Percentiles rank a stretch among this genome's conserved stretches.
These are phyloP conservation scores for Fusarium lyarnte DNA, from an alignment of 2,329 filamentous ascomycete species.

Conservation along the genomic window DNA sequence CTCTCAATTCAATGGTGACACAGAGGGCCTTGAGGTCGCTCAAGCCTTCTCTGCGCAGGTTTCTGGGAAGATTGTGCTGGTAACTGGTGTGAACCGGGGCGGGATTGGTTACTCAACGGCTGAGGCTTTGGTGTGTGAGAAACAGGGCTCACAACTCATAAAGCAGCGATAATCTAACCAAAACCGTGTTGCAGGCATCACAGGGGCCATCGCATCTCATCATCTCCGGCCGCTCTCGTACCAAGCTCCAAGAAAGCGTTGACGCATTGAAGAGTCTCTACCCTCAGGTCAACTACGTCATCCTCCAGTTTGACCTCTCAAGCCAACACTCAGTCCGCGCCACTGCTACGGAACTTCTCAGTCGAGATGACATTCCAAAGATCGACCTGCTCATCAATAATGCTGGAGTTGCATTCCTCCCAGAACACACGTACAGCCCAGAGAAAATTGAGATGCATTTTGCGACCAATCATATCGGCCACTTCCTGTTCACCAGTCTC, in stretches of 20 bases:
- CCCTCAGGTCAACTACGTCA: neutral
- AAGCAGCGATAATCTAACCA: fast-evolving
- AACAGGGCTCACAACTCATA: fast-evolving
- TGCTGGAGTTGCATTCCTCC: neutral
- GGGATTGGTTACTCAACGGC: neutral
- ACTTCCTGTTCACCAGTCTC: neutral
- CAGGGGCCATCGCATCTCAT: neutral
- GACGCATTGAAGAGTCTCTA: neutral
- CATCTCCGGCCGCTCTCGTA: neutral
- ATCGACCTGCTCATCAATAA: neutral
- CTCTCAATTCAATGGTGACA: neutral
- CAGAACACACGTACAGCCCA: neutral
- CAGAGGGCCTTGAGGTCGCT: neutral
- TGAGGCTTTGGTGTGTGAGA: neutral
- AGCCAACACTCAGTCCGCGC: neutral
- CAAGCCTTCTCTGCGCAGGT: neutral
- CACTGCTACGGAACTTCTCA: neutral
- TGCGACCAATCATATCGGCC: neutral
- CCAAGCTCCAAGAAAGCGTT: neutral
- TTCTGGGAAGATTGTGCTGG: neutral
- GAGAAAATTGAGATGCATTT: neutral
- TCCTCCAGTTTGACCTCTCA: neutral
- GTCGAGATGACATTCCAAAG: neutral
- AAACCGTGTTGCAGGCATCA: fast-evolving
- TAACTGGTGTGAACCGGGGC: fast-evolving